Percentiles rank a stretch among this genome's conserved stretches.
These are phyloP conservation scores for Prunus fruticosa DNA, from an alignment of 306 rosid species.

Conservation along the genomic window DNA sequence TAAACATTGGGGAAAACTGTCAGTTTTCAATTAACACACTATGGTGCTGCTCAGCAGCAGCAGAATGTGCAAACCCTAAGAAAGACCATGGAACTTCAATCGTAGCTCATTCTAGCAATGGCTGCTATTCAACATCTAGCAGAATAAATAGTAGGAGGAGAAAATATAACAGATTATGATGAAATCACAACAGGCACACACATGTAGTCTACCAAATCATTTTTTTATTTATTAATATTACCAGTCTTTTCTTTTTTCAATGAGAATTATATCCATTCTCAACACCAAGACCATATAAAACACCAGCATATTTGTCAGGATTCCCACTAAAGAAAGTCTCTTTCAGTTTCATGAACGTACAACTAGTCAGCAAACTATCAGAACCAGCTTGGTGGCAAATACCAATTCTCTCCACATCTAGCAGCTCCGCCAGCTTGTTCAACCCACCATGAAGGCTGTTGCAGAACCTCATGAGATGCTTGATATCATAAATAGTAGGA, in stretches of 20 bases:
- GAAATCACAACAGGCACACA: background rate
- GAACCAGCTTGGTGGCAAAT: constrained; percentile 50
- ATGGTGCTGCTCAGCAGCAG: background rate
- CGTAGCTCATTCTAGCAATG: background rate
- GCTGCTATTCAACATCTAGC: background rate
- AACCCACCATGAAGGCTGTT: constrained; percentile 39
- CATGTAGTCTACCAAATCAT: background rate
- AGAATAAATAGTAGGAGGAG: background rate
- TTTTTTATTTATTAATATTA: background rate
- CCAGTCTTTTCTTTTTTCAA: constrained; percentile 3
- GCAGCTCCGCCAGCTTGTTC: constrained; percentile 32
- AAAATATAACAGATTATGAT: background rate
- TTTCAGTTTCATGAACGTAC: constrained; percentile 35
- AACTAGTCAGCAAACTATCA: constrained; percentile 46
- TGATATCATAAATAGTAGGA: constrained; percentile 38
- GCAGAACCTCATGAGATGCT: constrained; percentile 37
- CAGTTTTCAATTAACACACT: background rate
- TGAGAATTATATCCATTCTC: background rate
- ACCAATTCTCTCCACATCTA: constrained; percentile 42
- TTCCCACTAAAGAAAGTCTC: constrained; percentile 14
- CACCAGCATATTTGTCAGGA: constrained; percentile 30
- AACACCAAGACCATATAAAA: constrained; percentile 31
- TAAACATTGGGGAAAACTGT: background rate
- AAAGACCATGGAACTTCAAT: background rate
- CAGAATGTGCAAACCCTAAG: background rate